Base-by-base conservation (phyloP, 371 early-diverging fungal species). In the Basidiobolus meristosporus region DNA sequence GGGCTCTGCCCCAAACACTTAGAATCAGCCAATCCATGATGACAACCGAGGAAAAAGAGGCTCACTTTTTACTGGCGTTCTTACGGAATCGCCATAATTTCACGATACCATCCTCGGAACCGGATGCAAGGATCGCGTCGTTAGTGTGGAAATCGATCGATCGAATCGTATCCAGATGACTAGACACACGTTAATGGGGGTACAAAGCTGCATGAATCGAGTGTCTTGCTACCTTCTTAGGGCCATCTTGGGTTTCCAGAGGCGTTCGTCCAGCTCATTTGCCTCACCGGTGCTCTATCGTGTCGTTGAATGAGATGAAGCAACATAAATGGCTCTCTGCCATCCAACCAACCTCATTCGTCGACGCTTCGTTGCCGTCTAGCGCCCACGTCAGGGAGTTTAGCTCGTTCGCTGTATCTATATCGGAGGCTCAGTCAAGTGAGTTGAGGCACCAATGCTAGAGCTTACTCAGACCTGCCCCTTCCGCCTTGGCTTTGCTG, bases 101-200 rank as follows among this genome's bases (percentile, higher is more conserved):
- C 29, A 80, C 73, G 1, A 85, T 85, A 3, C 72, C 68, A 56
- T 90, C 90, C 42, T 90, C 87, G 1, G 83, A 81, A 6, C 76
- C 82, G 1, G 84, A 71, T 10, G 77, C 59, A 17, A 85, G 49
- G 0, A 70, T 51, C 41, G 63, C 57, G 31, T 74, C 70, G 5
- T 34, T 48, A 12, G 74, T 68, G 46, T 84, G 79, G 43, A 82
- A 82, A 15, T 62, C 59, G 7, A 84, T 59, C 2, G 77, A 50
- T 19, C 86, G 65, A 2, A 90, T 75, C 0, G 78, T 63, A 50
- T 86, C 90, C 14, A 86, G 45, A 47, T 90, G 90, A 47, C 85
- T 83, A 50, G 15, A 5, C 19, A 20, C 14, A 20, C n/a, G 26
- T 37, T 28, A 20, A 36, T 29, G n/a, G 31, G 31, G 4, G 2